These are phyloP conservation scores for Microsporum audouinii DNA, from an alignment of 2,329 filamentous ascomycete species.

Conservation along the genomic window DNA sequence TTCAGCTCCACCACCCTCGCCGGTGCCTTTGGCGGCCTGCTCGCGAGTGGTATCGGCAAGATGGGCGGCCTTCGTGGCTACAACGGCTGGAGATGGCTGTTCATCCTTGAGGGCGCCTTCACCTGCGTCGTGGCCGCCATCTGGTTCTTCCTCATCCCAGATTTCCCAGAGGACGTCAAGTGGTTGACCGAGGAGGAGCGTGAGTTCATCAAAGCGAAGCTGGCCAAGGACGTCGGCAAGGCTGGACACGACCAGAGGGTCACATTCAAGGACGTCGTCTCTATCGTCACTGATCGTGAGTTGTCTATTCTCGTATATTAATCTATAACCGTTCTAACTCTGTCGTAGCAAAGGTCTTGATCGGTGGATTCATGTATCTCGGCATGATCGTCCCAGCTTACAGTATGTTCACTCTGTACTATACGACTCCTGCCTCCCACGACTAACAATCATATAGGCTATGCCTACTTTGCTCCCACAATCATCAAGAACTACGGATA, in stretches of 20 bases:
- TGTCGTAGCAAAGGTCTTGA: conserved; percentile 48
- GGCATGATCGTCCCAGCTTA: conserved; percentile 68
- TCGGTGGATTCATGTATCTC: conserved; percentile 72
- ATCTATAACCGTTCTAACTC: conserved; percentile 11
- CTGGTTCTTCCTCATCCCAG: conserved; percentile 55
- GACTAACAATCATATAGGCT: conserved; percentile 31
- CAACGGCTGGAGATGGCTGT: conserved; percentile 41
- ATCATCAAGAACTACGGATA: conserved; percentile 61
- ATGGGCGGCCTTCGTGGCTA: conserved; percentile 50
- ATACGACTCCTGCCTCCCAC: not conserved
- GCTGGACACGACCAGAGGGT: conserved; percentile 53
- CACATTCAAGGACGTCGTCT: conserved; percentile 46
- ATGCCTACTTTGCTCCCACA: conserved; percentile 64
- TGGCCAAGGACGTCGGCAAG: conserved; percentile 57
- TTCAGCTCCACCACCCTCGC: conserved; percentile 60
- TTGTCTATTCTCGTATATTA: conserved; percentile 1
- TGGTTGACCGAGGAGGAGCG: conserved; percentile 64
- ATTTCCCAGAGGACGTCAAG: conserved; percentile 62
- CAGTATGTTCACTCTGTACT: conserved; percentile 25
- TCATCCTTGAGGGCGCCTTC: conserved; percentile 52
- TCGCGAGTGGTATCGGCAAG: conserved; percentile 49
- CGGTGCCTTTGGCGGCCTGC: conserved; percentile 51
- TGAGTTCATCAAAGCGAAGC: conserved; percentile 52
- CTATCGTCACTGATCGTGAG: conserved; percentile 56
- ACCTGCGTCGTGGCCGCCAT: conserved; percentile 51